A percentile compares a stretch with the other conserved stretches of the same genome.
Conservation (phyloP, 2,329 filamentous ascomycete genomes). For the Cyphellophora europaea region DNA sequence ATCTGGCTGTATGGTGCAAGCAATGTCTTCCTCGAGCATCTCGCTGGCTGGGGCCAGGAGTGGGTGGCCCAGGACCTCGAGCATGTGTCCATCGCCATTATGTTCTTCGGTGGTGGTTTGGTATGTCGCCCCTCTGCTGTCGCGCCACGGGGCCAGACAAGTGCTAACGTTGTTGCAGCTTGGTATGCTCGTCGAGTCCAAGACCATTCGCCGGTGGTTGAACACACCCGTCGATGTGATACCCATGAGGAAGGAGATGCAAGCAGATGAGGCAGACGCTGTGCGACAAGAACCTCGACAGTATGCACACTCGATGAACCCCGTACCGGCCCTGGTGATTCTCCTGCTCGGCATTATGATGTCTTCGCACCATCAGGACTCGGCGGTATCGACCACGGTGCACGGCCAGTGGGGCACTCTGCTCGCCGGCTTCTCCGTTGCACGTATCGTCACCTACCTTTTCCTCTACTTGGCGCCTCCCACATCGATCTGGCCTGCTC, state of each 20-base stretch:
- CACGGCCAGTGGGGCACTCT: constrained; percentile 90
- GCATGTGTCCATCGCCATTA: constrained; percentile 82
- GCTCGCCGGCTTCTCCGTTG: constrained; percentile 69
- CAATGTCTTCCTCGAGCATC: constrained; percentile 88
- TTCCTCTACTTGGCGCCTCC: constrained; percentile 72
- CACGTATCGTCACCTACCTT: constrained; percentile 70
- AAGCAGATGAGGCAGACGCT: constrained; percentile 26
- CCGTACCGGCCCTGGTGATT: constrained; percentile 78
- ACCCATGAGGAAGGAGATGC: constrained; percentile 24
- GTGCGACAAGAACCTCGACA: constrained; percentile 51
- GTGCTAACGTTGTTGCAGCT: constrained; percentile 35
- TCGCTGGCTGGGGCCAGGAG: constrained; percentile 58
- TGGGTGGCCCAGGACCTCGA: constrained; percentile 80
- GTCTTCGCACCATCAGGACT: constrained; percentile 78
- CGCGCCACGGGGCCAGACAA: not conserved
- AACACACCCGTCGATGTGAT: constrained; percentile 39
- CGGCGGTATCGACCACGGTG: constrained; percentile 80
- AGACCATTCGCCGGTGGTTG: constrained; percentile 49
- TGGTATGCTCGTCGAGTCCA: constrained; percentile 79
- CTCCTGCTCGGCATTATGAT: constrained; percentile 88
- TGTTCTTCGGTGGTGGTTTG: constrained; percentile 88
- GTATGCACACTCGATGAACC: constrained; percentile 73
- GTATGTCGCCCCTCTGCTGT: constrained; percentile 34
- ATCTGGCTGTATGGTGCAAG: constrained; percentile 84
- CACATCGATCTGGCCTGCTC: constrained; percentile 66